These are phyloP conservation scores for Curvularia eragrostidis DNA, from an alignment of 2,329 filamentous ascomycete species.

Conservation along the genomic window DNA sequence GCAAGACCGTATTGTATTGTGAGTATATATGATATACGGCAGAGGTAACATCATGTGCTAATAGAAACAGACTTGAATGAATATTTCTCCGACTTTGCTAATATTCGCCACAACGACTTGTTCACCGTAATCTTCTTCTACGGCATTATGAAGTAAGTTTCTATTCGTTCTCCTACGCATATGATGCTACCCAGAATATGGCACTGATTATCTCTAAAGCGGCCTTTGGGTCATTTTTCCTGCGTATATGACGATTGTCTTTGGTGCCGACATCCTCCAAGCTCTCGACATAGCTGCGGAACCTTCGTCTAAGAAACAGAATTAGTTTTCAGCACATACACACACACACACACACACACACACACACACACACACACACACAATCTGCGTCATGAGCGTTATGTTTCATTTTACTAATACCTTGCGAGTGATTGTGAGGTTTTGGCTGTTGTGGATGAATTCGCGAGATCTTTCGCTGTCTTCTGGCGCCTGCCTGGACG, in stretches of 20 bases:
- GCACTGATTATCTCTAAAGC: slow-evolving; percentile 48
- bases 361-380: no score
- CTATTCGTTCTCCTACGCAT: not conserved
- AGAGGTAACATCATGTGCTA: slow-evolving; percentile 5
- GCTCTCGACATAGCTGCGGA: slow-evolving; percentile 59
- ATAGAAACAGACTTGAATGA: slow-evolving; percentile 64
- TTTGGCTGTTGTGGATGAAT: not conserved
- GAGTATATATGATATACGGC: slow-evolving; percentile 39
- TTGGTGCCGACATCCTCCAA: slow-evolving; percentile 67
- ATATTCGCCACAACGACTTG: slow-evolving; percentile 67
- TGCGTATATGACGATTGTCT: slow-evolving; percentile 66
- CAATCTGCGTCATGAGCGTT: no score
- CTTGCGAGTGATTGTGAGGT: not conserved
- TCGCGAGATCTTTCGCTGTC: not conserved
- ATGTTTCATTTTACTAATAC: not conserved
- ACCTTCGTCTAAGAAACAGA: slow-evolving; percentile 32
- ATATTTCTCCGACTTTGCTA: slow-evolving; percentile 64
- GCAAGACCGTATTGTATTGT: slow-evolving; percentile 74
- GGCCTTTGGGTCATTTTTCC: slow-evolving; percentile 71
- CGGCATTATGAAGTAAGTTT: slow-evolving; percentile 70
- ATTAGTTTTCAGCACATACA: slow-evolving; percentile 27
- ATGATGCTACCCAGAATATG: not conserved
- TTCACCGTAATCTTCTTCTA: slow-evolving; percentile 64
- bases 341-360: no score
- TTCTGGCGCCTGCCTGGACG: no score